Evolutionary conservation across 73 alveolate species (phyloP).

Genomic region (Durusdinium trenchii): DNA sequence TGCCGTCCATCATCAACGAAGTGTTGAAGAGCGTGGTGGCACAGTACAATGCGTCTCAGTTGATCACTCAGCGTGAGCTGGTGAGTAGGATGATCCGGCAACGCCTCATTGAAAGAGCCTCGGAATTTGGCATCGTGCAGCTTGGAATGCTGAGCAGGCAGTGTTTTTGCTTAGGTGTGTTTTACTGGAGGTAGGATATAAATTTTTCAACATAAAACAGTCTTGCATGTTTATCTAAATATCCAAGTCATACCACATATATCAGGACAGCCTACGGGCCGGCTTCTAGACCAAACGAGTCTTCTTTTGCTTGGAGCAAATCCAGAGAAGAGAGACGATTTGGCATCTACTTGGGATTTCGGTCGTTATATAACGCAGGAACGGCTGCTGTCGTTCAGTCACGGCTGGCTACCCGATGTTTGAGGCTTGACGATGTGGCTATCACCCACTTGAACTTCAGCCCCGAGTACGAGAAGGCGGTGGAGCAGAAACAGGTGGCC

Average conservation of each 20-base stretch:
- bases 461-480: conserved; percentile 96
- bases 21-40: conserved; percentile 96
- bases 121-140: conserved; percentile 53
- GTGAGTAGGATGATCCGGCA: conserved; percentile 87
- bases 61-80: conserved; percentile 93
- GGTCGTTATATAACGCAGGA: too few relatives aligned
- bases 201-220: too few relatives aligned
- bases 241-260: too few relatives aligned
- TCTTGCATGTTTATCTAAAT: too few relatives aligned
- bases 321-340: background rate
- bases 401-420: background rate
- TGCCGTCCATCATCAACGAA: conserved; percentile 99
- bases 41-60: conserved; percentile 93
- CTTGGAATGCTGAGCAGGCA: background rate
- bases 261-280: too few relatives aligned
- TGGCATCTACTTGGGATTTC: background rate
- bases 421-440: conserved; percentile 98
- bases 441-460: conserved; percentile 97
- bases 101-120: conserved; percentile 74
- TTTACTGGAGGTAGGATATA: too few relatives aligned
- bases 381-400: background rate
- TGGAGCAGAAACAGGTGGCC: conserved; percentile 99
- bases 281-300: too few relatives aligned
- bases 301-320: background rate
- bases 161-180: too few relatives aligned